Conservation (phyloP, 306 rosid species). For the Glycine latifolia region DNA sequence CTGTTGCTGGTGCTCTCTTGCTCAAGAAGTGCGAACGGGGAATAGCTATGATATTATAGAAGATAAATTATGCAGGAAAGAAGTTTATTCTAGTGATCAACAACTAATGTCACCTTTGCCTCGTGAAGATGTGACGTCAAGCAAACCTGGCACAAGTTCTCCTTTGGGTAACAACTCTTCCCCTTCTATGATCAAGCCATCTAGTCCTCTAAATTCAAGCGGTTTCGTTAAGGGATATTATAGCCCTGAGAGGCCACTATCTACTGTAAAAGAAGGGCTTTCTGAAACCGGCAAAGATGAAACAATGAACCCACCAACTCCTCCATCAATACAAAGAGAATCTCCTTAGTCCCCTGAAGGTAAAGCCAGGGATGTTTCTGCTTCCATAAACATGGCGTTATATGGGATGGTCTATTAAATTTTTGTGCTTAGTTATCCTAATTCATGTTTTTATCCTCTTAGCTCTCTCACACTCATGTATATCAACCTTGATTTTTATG, state of each 20-base stretch:
- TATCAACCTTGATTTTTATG: conserved; percentile 25
- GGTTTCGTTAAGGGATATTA: conserved; percentile 34
- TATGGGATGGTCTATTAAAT: too few relatives aligned
- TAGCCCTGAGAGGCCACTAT: conserved; percentile 60
- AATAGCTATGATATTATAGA: conserved; percentile 70
- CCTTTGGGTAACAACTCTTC: conserved; percentile 56
- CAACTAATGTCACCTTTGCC: conserved; percentile 62
- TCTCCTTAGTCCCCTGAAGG: conserved; percentile 39
- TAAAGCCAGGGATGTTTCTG: not conserved
- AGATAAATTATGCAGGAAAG: conserved; percentile 63
- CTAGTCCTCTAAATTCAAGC: conserved; percentile 46
- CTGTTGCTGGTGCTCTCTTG: conserved; percentile 97
- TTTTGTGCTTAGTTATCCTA: too few relatives aligned
- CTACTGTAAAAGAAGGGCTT: conserved; percentile 64
- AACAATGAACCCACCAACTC: conserved; percentile 81
- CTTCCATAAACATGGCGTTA: conserved; percentile 21
- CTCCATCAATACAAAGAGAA: conserved; percentile 66
- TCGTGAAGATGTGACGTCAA: conserved; percentile 60
- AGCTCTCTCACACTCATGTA: not conserved
- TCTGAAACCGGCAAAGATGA: conserved; percentile 57
- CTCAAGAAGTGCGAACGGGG: conserved; percentile 86
- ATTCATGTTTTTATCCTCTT: too few relatives aligned
- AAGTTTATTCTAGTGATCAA: conserved; percentile 32
- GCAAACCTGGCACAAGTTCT: conserved; percentile 59
- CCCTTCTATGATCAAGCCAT: conserved; percentile 51